Percentiles rank a stretch among this genome's conserved stretches.
These are phyloP conservation scores for Ganoderma resinaceum DNA, from an alignment of 1,284 basidiomycete genomes.

Conservation along the genomic window DNA sequence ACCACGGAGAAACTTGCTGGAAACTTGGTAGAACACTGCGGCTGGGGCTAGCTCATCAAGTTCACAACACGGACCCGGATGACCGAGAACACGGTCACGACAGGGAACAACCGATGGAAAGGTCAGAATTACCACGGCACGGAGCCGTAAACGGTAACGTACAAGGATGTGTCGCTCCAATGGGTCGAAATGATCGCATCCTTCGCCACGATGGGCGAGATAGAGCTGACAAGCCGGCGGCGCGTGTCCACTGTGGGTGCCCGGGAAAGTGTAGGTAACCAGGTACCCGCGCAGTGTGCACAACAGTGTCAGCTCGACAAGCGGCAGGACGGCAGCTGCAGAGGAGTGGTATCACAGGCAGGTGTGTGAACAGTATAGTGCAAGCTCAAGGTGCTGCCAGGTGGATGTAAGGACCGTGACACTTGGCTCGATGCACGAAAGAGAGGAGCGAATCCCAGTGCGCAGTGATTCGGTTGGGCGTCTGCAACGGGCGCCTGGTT, in stretches of 20 bases:
- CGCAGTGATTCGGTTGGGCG: conserved; percentile 1
- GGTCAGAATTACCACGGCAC: not conserved
- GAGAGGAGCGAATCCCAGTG: not conserved
- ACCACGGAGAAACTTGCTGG: not conserved
- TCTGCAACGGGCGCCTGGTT: conserved; percentile 6
- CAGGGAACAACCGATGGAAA: not conserved
- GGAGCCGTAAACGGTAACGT: no score
- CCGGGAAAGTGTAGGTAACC: not conserved
- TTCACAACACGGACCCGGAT: conserved; percentile 20
- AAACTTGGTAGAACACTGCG: not conserved
- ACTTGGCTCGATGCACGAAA: not conserved
- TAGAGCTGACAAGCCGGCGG: not conserved
- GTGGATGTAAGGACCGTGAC: no score
- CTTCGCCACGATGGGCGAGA: not conserved
- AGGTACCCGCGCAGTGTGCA: not conserved
- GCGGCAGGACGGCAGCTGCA: not conserved
- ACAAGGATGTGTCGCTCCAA: not conserved
- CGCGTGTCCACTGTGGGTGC: not conserved
- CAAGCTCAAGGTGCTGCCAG: not conserved
- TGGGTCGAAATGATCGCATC: not conserved
- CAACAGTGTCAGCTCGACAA: not conserved
- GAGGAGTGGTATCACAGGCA: not conserved
- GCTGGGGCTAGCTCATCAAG: not conserved
- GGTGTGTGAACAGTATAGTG: not conserved
- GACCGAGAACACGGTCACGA: conserved; percentile 3